A percentile compares a stretch with the other conserved stretches of the same genome.
phyloP scores from a whole-genome alignment of 106 monocot species.

The Triglochin maritima region DNA sequence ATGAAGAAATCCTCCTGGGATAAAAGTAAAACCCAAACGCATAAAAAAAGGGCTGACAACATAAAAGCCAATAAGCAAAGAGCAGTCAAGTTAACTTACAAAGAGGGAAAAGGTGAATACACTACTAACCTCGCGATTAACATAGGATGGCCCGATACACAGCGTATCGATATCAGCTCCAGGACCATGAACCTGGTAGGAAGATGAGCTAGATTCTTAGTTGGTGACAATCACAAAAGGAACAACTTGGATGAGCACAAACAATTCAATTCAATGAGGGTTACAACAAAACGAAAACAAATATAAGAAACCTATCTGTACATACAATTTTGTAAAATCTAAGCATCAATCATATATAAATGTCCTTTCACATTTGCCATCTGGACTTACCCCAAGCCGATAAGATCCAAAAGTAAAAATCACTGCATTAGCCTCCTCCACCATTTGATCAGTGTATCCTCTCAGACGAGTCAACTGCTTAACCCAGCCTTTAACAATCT shows the following conservation, averaged over 20 bases:
- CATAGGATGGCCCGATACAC: slow-evolving; percentile 96
- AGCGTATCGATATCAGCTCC: slow-evolving; percentile 93
- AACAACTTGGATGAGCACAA: background rate
- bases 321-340: background rate
- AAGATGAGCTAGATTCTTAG: background rate
- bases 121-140: slow-evolving; percentile 72
- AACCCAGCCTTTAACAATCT: slow-evolving; percentile 95
- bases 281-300: background rate
- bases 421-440: slow-evolving; percentile 93
- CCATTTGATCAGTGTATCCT: slow-evolving; percentile 93
- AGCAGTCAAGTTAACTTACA: no score
- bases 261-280: background rate
- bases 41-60: no score
- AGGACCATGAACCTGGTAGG: slow-evolving; percentile 79
- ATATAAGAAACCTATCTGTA: background rate
- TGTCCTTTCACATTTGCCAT: background rate
- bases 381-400: slow-evolving; percentile 71
- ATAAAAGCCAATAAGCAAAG: no score
- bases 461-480: slow-evolving; percentile 73
- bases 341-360: background rate
- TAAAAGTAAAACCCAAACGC: background rate
- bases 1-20: slow-evolving; percentile 91
- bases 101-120: background rate
- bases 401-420: slow-evolving; percentile 97
- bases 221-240: background rate